phyloP scores from a whole-genome alignment of 257 asterid genomes.

The Rhazya stricta region DNA sequence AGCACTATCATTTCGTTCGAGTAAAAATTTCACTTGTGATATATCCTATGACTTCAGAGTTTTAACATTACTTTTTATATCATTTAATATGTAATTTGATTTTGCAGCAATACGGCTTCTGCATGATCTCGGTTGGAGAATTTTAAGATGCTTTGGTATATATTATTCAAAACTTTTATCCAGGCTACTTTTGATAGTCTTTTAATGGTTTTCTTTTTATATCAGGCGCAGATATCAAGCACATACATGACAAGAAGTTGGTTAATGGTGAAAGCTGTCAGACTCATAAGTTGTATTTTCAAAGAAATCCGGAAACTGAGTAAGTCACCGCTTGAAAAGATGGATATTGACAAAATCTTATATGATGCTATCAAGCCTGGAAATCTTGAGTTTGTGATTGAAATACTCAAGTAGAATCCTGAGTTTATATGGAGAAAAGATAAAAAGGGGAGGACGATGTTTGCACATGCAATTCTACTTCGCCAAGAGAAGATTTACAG shows the following conservation, averaged over 20 bases:
- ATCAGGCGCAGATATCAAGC: constrained; percentile 36
- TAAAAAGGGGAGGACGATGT: constrained; percentile 7
- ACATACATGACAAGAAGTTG: constrained; percentile 28
- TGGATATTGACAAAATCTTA: constrained; percentile 34
- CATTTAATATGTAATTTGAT: background rate
- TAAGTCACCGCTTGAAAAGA: constrained; percentile 21
- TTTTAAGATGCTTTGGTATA: constrained; percentile 32
- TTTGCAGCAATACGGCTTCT: constrained; percentile 20
- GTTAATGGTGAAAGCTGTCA: constrained; percentile 27
- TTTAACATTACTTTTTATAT: background rate
- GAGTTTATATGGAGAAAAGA: constrained; percentile 20
- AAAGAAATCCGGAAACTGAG: constrained; percentile 20
- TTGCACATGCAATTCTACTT: constrained; percentile 25
- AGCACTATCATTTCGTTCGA: no score
- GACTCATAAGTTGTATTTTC: constrained; percentile 26
- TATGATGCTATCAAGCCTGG: constrained; percentile 34
- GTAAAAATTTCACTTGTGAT: no score
- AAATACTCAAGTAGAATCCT: constrained; percentile 14
- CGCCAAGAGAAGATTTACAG: constrained; percentile 28
- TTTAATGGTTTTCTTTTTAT: background rate
- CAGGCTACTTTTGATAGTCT: background rate
- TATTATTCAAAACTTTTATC: background rate
- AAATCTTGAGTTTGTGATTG: constrained; percentile 22
- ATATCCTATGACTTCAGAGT: no score
- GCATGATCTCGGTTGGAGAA: constrained; percentile 26